Evolutionary conservation across 495 filamentous ascomycete species (phyloP).

Genomic region (Aspergillus asperescens): DNA sequence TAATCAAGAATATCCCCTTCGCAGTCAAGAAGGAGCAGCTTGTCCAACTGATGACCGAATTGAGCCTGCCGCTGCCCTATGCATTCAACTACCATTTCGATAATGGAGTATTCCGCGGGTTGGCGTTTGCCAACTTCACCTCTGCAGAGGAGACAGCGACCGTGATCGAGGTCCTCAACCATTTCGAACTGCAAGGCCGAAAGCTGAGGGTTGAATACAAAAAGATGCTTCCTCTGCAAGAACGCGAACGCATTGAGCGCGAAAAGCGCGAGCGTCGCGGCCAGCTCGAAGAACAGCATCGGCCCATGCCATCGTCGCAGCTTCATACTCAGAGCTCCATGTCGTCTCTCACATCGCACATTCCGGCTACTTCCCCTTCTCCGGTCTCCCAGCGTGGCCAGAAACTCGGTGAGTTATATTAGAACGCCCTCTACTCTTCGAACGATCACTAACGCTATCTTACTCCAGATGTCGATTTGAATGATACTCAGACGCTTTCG

Average conservation of each 20-base stretch:
- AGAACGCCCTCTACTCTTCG: neutral
- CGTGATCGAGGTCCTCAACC: slow-evolving; percentile 88
- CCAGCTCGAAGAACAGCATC: slow-evolving; percentile 94
- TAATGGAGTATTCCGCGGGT: slow-evolving; percentile 91
- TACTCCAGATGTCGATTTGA: slow-evolving; percentile 70
- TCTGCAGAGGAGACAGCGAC: slow-evolving; percentile 85
- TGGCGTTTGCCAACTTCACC: slow-evolving; percentile 98
- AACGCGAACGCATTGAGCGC: slow-evolving; percentile 91
- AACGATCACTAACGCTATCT: slow-evolving; percentile 23
- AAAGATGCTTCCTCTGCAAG: slow-evolving; percentile 94
- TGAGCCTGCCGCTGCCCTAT: slow-evolving; percentile 87
- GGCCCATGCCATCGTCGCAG: slow-evolving; percentile 57
- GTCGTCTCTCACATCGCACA: slow-evolving; percentile 70
- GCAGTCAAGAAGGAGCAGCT: slow-evolving; percentile 96
- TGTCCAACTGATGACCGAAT: slow-evolving; percentile 83
- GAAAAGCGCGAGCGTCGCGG: slow-evolving; percentile 96
- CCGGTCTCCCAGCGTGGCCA: slow-evolving; percentile 58
- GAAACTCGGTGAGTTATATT: slow-evolving; percentile 53
- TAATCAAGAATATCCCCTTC: slow-evolving; percentile 99
- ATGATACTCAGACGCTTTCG: slow-evolving; percentile 78
- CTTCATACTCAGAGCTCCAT: slow-evolving; percentile 81
- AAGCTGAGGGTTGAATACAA: slow-evolving; percentile 98
- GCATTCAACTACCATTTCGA: slow-evolving; percentile 99
- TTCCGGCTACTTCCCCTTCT: slow-evolving; percentile 66
- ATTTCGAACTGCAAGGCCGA: slow-evolving; percentile 88